Evolutionary conservation across 1,284 basidiomycete genomes (phyloP).

Genomic region (Porogramme epimiltina): DNA sequence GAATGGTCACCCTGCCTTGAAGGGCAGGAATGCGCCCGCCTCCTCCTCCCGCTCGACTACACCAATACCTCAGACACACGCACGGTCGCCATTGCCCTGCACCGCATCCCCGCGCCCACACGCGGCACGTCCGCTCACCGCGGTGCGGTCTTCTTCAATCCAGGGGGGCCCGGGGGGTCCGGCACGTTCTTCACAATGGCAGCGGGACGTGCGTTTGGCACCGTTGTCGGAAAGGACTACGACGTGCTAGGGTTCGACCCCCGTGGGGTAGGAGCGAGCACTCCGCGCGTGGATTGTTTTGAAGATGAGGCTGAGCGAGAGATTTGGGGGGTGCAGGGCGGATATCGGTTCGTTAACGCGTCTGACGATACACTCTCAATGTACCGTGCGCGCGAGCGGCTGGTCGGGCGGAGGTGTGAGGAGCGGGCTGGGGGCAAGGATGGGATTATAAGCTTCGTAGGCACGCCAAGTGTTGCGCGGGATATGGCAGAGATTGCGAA

Average conservation of each 20-base stretch:
- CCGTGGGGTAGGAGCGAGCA: conserved; percentile 21
- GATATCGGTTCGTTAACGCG: conserved; percentile 8
- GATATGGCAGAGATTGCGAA: conserved; percentile 53
- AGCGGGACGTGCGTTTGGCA: conserved; percentile 1
- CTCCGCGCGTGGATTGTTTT: conserved; percentile 22
- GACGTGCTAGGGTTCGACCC: conserved; percentile 45
- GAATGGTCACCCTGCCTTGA: conserved; percentile 27
- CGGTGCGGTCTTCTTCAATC: conserved; percentile 52
- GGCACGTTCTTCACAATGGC: conserved; percentile 29
- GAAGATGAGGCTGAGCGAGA: conserved; percentile 11
- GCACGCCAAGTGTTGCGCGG: conserved; percentile 46
- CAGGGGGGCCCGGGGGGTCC: conserved; percentile 53
- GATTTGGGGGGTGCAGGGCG: conserved; percentile 13
- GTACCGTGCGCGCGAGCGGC: neutral
- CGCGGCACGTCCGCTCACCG: conserved; percentile 34
- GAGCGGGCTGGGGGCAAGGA: conserved; percentile 22
- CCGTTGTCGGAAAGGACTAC: conserved; percentile 32
- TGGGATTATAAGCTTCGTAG: conserved; percentile 39
- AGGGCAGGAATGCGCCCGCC: conserved; percentile 26
- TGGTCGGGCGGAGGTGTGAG: conserved; percentile 14
- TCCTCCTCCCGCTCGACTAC: conserved; percentile 41
- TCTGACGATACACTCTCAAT: no score
- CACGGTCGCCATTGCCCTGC: conserved; percentile 39
- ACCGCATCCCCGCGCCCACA: conserved; percentile 27
- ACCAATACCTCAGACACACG: conserved; percentile 21